Conservation (phyloP, 208 protist species). For the Novymonas esmeraldas region DNA sequence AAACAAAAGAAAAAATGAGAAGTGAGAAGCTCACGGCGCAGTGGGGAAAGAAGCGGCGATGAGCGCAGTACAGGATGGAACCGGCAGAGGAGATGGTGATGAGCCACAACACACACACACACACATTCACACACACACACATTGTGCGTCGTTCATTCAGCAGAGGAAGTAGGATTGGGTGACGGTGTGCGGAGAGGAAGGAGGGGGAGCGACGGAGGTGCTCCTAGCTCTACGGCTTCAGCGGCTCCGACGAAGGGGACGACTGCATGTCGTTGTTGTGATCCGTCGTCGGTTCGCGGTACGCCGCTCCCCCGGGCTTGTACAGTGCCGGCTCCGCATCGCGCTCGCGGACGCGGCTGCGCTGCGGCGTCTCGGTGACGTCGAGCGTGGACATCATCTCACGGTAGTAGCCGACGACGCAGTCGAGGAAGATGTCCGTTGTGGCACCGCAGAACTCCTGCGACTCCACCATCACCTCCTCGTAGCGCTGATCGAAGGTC, state of each 20-base stretch:
- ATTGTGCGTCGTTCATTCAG: too few relatives aligned
- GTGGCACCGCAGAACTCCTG: conserved; percentile 22
- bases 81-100: too few relatives aligned
- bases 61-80: too few relatives aligned
- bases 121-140: too few relatives aligned
- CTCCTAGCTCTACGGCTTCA: neutral
- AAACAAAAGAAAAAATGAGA: neutral
- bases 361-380: conserved; percentile 7
- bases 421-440: conserved; percentile 33
- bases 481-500: conserved; percentile 30
- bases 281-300: neutral
- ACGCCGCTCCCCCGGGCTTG: neutral
- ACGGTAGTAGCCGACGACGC: conserved; percentile 28
- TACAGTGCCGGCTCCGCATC: neutral
- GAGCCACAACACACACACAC: too few relatives aligned
- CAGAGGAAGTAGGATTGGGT: too few relatives aligned
- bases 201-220: too few relatives aligned
- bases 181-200: too few relatives aligned
- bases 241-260: neutral
- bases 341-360: conserved; percentile 10
- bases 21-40: neutral
- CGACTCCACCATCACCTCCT: conserved; percentile 11
- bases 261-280: neutral
- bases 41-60: too few relatives aligned
- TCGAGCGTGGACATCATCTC: conserved; percentile 20